phyloP scores from a whole-genome alignment of 139 green algal species.

The Coelastrella sp. region DNA sequence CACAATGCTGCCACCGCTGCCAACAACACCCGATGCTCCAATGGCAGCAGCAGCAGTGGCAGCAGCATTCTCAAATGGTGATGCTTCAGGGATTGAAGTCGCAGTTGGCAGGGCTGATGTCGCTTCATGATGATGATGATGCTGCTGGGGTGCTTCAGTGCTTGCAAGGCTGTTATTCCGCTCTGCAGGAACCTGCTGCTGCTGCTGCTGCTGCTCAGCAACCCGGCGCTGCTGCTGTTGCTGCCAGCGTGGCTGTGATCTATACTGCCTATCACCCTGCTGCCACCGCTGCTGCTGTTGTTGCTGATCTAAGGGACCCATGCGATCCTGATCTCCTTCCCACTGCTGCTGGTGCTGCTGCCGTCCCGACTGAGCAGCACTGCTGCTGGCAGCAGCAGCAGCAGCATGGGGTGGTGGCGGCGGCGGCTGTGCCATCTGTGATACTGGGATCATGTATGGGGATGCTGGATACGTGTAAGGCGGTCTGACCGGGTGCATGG shows the following conservation, averaged over 20 bases:
- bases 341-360: too few species aligned
- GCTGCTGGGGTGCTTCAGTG: not conserved
- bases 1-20: not conserved
- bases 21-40: not conserved
- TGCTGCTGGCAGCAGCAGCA: not conserved
- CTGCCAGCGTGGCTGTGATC: not conserved
- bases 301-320: too few species aligned
- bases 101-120: too few species aligned
- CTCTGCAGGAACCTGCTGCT: not conserved
- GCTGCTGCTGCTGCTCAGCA: not conserved
- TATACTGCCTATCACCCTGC: too few species aligned
- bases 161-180: too few species aligned
- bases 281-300: too few species aligned
- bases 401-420: not conserved
- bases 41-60: not conserved
- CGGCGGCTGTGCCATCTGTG: not conserved
- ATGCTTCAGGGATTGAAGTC: not conserved
- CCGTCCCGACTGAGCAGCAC: too few species aligned
- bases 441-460: not conserved
- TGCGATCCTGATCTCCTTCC: too few species aligned
- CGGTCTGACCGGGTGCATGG: not conserved
- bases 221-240: slow-evolving; percentile 1
- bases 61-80: slow-evolving; percentile 10
- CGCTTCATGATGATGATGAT: not conserved
- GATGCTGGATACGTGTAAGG: too few species aligned